phyloP scores from a whole-genome alignment of 768 basidiomycete genomes.

The Goffeauzyma gilvescens region DNA sequence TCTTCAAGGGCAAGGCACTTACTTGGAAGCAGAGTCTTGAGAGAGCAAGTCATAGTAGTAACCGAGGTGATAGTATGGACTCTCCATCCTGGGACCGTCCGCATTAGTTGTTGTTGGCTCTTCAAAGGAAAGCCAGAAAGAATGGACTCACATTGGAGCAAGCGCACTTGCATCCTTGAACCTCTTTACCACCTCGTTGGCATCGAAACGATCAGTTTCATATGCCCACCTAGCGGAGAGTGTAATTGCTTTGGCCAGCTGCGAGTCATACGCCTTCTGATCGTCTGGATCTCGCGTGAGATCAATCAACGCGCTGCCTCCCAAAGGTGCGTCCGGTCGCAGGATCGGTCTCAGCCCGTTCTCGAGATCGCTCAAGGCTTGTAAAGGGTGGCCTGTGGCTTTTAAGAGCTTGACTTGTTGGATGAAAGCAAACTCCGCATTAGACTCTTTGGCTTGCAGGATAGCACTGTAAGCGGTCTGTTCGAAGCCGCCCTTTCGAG shows the following conservation, averaged over 20 bases:
- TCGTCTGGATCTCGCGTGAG: not conserved
- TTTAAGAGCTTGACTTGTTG: conserved; percentile 76
- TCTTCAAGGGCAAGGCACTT: too few species aligned
- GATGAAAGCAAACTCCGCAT: conserved; percentile 58
- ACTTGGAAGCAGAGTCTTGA: too few species aligned
- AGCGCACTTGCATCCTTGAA: conserved; percentile 31
- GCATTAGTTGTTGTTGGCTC: not conserved
- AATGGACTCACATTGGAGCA: conserved; percentile 29
- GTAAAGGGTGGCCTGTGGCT: conserved; percentile 56
- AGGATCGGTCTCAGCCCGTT: conserved; percentile 36
- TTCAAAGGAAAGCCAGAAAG: not conserved
- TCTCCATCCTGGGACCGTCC: conserved; percentile 38
- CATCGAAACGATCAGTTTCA: conserved; percentile 65
- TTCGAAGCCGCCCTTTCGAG: conserved; percentile 81
- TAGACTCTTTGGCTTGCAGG: conserved; percentile 63
- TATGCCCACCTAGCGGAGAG: conserved; percentile 82
- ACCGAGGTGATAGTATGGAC: conserved; percentile 65
- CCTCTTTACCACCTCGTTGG: conserved; percentile 42
- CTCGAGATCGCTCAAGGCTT: conserved; percentile 74
- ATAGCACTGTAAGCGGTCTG: conserved; percentile 94
- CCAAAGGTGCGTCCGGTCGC: not conserved
- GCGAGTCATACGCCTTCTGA: conserved; percentile 4
- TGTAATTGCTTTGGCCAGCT: conserved; percentile 52
- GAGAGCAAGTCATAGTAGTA: conserved; percentile 51
- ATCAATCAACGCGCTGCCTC: not conserved